Base-by-base conservation (phyloP, 1,284 basidiomycete genomes). In the Ustilago hordei region DNA sequence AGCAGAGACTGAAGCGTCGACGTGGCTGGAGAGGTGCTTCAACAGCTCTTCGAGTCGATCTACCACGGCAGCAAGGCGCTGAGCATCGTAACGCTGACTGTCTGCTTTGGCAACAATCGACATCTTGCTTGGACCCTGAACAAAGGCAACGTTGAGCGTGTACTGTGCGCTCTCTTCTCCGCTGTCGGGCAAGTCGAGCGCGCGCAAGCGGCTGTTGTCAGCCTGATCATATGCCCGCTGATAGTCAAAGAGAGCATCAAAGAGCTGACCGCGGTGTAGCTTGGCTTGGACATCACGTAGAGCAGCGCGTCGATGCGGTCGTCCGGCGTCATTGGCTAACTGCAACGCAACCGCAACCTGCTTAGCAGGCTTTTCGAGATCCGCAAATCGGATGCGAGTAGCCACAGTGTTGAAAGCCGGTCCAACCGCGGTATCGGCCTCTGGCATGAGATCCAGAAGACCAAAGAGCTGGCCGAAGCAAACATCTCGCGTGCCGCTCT, bases 391-490 rank as follows among this genome's bases (percentile, higher is more conserved):
- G 13, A 85, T 45, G 8, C 79, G 79, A 34, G 79, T 79, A 28
- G 80, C 72, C 6, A 83, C 70, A 11, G 84, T 83, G 54, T 85
- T 85, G 66, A 85, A 78, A 2, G 80, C 78, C 0, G 84, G 82
- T 8, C 82, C 82, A 17, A 85, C 64, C 36, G 79, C 70, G 4
- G 69, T 73, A 31, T 80, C 75, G 1, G 75, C 81, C n/a, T 75
- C 78, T 0, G 66, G 72, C 36, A 78, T 54, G 8, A 75, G 66
- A 48, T 79, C 76, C 13, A 83, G 59, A 19, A 85, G 60, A 11
- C 78, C 75, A 17, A 84, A 70, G 8, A 85, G 73, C 68, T 84
- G 81, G 1, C 82, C 84, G 60, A 85, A 81, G 63, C 82, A 80
- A 3, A 85, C 75, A 52, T 84, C 79, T 2, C 72, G 50, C 0